Percentiles rank a stretch among this genome's conserved stretches.
Evolutionary conservation across 352 stramenopile genomes (phyloP).

Genomic region (Phytophthora pisi): DNA sequence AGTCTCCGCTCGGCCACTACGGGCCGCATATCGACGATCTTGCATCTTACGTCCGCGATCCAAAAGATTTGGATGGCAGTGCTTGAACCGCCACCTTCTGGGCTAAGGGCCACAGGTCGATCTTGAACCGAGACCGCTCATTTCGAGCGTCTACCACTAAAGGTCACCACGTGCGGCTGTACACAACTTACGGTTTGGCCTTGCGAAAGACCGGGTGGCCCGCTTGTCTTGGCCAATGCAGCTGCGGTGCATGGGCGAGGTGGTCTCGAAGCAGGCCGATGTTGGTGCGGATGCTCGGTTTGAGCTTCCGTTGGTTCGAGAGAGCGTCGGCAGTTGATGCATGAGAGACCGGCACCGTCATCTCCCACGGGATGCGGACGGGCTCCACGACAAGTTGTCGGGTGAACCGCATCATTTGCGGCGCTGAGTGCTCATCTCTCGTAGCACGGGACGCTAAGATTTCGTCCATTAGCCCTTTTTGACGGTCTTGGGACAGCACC

Average conservation of each 20-base stretch:
- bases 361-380: constrained; percentile 71
- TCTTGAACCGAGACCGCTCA: constrained; percentile 17
- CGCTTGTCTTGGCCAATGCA: constrained; percentile 61
- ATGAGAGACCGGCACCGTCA: constrained; percentile 54
- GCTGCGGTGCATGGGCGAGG: constrained; percentile 54
- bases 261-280: constrained; percentile 67
- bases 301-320: constrained; percentile 62
- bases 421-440: constrained; percentile 15
- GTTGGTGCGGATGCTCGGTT: constrained; percentile 61
- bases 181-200: background rate
- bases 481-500: constrained; percentile 32
- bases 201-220: constrained; percentile 33
- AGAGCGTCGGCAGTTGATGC: constrained; percentile 20
- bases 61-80: constrained; percentile 17
- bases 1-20: constrained; percentile 16
- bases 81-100: constrained; percentile 16
- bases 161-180: constrained; percentile 1
- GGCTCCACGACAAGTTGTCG: constrained; percentile 50
- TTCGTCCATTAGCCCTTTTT: constrained; percentile 31
- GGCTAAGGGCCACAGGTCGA: constrained; percentile 4
- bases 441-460: constrained; percentile 16
- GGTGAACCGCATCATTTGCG: constrained; percentile 41
- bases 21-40: constrained; percentile 22
- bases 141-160: constrained; percentile 4
- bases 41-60: constrained; percentile 4